These are phyloP conservation scores for Tolypocladium amazonense DNA, from an alignment of 2,329 filamentous ascomycete species.

Conservation along the genomic window DNA sequence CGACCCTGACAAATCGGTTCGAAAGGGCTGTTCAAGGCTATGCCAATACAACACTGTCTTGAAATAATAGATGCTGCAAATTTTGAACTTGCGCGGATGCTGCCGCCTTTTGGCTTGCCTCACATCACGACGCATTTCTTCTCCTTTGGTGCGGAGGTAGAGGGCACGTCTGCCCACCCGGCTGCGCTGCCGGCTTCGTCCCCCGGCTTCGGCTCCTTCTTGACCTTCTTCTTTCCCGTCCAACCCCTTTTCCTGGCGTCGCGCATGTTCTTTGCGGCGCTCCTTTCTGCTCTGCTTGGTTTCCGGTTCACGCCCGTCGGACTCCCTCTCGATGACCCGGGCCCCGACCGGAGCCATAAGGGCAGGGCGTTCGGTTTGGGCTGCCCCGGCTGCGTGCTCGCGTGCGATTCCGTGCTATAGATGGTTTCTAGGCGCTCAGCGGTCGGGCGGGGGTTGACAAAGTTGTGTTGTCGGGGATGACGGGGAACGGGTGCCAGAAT, in stretches of 20 bases:
- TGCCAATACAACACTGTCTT: neutral
- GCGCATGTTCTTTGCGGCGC: conserved; percentile 51
- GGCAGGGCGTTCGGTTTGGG: conserved; percentile 13
- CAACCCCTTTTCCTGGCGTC: conserved; percentile 50
- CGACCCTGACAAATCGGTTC: neutral
- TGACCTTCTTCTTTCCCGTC: conserved; percentile 31
- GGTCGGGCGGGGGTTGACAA: conserved; percentile 27
- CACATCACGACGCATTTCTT: conserved; percentile 46
- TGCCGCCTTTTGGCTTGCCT: neutral
- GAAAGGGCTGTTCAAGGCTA: neutral
- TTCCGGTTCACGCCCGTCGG: conserved; percentile 33
- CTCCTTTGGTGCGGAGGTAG: conserved; percentile 18
- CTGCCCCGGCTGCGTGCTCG: conserved; percentile 6
- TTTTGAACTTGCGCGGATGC: neutral
- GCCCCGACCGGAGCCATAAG: conserved; percentile 24
- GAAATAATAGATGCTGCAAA: too few species aligned
- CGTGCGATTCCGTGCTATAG: conserved; percentile 26
- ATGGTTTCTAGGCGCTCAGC: conserved; percentile 47
- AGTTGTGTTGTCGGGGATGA: conserved; percentile 30
- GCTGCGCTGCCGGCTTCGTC: conserved; percentile 31
- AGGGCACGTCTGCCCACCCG: conserved; percentile 43
- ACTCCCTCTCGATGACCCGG: conserved; percentile 22
- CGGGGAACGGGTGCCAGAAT: conserved; percentile 43
- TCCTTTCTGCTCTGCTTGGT: conserved; percentile 46
- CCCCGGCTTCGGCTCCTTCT: conserved; percentile 11